Conservation (phyloP, 371 early-diverging fungal species). For the Chytridium lagenaria region DNA sequence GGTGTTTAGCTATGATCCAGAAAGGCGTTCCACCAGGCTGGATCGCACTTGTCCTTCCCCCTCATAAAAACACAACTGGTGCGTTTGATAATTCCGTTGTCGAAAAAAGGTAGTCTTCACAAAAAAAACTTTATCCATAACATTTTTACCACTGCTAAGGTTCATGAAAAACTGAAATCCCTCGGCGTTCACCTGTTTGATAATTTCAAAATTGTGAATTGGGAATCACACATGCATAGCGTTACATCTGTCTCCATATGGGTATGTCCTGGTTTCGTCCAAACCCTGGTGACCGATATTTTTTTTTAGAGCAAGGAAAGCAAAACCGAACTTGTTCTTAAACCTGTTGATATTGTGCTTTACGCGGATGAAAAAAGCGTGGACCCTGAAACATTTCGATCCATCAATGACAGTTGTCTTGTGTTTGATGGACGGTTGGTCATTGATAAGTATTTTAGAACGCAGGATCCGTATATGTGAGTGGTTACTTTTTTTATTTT, state of each 20-base stretch:
- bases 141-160: neutral
- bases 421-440: conserved; percentile 57
- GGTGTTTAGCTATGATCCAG: conserved; percentile 19
- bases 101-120: conserved; percentile 35
- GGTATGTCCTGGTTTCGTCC: too few species aligned
- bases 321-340: conserved; percentile 1
- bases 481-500: neutral
- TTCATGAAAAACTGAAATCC: conserved; percentile 17
- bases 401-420: conserved; percentile 55
- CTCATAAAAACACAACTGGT: conserved; percentile 23
- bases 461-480: conserved; percentile 55
- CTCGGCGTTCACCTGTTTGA: conserved; percentile 34
- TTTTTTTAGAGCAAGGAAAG: conserved; percentile 11
- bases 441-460: conserved; percentile 55
- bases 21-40: conserved; percentile 30
- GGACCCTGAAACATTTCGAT: conserved; percentile 45
- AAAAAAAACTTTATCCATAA: neutral
- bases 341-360: conserved; percentile 38
- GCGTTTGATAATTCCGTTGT: conserved; percentile 43
- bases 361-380: conserved; percentile 53
- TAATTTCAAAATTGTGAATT: conserved; percentile 32
- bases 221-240: conserved; percentile 26
- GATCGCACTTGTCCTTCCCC: conserved; percentile 46
- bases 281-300: neutral
- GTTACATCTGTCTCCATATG: conserved; percentile 27